Base-by-base conservation (phyloP, 2,329 filamentous ascomycete genomes). In the Sporothrix sp. region DNA sequence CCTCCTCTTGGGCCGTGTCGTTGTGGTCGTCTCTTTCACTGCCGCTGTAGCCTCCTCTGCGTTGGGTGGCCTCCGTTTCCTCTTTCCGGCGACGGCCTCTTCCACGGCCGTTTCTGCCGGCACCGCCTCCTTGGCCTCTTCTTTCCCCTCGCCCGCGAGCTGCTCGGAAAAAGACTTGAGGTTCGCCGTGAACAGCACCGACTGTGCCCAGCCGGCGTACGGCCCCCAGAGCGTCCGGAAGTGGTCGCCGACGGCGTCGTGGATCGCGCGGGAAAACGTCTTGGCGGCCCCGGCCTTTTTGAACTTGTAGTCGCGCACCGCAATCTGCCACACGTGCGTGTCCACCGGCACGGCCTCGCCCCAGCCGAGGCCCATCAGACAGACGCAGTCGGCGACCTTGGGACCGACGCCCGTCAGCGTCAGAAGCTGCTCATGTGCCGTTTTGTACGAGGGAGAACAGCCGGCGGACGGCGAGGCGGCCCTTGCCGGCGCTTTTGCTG, bases 281-380 rank as follows among this genome's bases (percentile, higher is more conserved):
- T 89, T 91, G 54, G 67, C 85, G 54, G 67, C 85, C 62, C 87
- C 91, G 1, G 18, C 20, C 35, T 48, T 48, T 28, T 55, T 55
- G 60, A 98, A 95, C 53, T 84, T 89, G 69, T 98, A 98, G 66
- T 98, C 93, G 48, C 93, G 77, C 65, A 94, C 87, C 1, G 93
- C 94, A 62, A 98, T 97, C 70, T 97, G 90, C 91, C 90, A 97
- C 11, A 98, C 88, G 67, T 98, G 94, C 1, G 94, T 98, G 66
- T 98, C 93, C 28, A 98, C 87, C 0, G 93, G 93, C 1, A 98
- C 90, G 3, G 90, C 83, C 67, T 97, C 91, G 28, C 85, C 85
- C 91, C 94, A 98, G 25, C 90, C 91, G 13, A 98, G 70, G 0
- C 94, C 94, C 85, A 98, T 96, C 18, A 98, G 71, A 62, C 87